Evolutionary conservation across 2,329 filamentous ascomycete species (phyloP).

Genomic region (Emmonsiellopsis sp.): DNA sequence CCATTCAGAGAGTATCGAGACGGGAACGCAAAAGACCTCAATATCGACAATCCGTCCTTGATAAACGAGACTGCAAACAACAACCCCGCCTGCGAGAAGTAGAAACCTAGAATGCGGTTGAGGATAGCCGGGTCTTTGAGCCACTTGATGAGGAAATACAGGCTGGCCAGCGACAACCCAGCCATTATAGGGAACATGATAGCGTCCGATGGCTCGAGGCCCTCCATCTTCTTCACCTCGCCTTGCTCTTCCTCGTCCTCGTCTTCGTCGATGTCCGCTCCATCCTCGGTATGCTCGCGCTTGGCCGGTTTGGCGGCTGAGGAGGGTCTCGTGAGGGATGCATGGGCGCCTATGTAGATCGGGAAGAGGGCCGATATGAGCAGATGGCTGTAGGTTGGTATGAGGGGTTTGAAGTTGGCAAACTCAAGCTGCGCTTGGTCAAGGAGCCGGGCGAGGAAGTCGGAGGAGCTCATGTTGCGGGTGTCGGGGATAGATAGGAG

Average conservation of each 20-base stretch:
- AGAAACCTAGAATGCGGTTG: slow-evolving; percentile 73
- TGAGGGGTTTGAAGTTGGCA: slow-evolving; percentile 32
- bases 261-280: slow-evolving; percentile 24
- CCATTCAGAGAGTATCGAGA: slow-evolving; percentile 51
- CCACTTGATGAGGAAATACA: slow-evolving; percentile 87
- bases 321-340: slow-evolving; percentile 72
- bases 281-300: slow-evolving; percentile 29
- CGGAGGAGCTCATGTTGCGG: slow-evolving; percentile 25
- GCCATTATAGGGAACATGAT: slow-evolving; percentile 77
- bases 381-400: slow-evolving; percentile 53
- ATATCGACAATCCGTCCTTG: slow-evolving; percentile 59
- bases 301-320: slow-evolving; percentile 61
- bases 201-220: slow-evolving; percentile 67
- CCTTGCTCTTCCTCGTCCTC: slow-evolving; percentile 48
- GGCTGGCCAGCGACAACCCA: slow-evolving; percentile 57
- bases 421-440: slow-evolving; percentile 38
- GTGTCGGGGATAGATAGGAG: neutral
- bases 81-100: slow-evolving; percentile 74
- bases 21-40: slow-evolving; percentile 64
- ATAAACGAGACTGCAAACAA: slow-evolving; percentile 65
- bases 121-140: slow-evolving; percentile 71
- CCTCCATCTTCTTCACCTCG: slow-evolving; percentile 52
- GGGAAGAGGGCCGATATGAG: slow-evolving; percentile 65
- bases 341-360: slow-evolving; percentile 77
- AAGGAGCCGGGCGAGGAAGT: slow-evolving; percentile 29